Percentiles rank a stretch among this genome's conserved stretches.
phyloP scores from a whole-genome alignment of 192 early-diverging fungal genomes.

The Chytriomyces hyalinus region DNA sequence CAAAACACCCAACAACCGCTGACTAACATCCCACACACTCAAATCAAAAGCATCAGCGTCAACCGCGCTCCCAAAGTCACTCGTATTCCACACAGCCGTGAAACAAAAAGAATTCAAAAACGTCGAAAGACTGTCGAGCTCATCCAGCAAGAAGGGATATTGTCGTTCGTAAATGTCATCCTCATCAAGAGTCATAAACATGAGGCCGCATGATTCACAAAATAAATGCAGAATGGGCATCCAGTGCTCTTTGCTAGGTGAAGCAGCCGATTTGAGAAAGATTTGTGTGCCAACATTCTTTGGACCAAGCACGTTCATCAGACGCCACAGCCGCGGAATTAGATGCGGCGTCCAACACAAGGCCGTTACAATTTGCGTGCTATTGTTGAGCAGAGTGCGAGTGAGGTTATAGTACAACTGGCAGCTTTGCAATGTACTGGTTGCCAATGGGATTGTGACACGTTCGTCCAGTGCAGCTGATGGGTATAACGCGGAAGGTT shows the following conservation, averaged over 20 bases:
- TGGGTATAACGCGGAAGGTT: background rate
- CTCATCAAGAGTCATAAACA: constrained; percentile 69
- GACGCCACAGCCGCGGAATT: constrained; percentile 62
- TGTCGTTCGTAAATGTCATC: constrained; percentile 69
- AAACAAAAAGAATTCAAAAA: constrained; percentile 76
- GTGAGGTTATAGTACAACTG: constrained; percentile 5
- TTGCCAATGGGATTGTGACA: background rate
- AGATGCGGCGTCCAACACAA: constrained; percentile 59
- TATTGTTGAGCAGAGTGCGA: constrained; percentile 46
- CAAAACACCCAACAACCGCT: constrained; percentile 19
- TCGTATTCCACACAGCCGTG: constrained; percentile 46
- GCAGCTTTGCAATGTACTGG: background rate
- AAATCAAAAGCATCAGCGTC: background rate
- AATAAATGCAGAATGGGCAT: constrained; percentile 66
- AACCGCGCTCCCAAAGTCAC: background rate
- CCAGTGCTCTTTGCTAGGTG: constrained; percentile 60
- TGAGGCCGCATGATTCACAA: constrained; percentile 61
- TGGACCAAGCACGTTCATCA: constrained; percentile 64
- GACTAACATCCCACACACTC: constrained; percentile 4
- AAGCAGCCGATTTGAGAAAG: constrained; percentile 58
- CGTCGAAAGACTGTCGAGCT: constrained; percentile 53
- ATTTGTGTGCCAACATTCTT: constrained; percentile 54
- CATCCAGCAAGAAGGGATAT: constrained; percentile 56
- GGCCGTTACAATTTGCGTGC: constrained; percentile 55
- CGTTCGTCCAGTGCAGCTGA: background rate